These are phyloP conservation scores for Aspergillus nanangensis DNA, from an alignment of 495 filamentous ascomycete species.

Conservation along the genomic window DNA sequence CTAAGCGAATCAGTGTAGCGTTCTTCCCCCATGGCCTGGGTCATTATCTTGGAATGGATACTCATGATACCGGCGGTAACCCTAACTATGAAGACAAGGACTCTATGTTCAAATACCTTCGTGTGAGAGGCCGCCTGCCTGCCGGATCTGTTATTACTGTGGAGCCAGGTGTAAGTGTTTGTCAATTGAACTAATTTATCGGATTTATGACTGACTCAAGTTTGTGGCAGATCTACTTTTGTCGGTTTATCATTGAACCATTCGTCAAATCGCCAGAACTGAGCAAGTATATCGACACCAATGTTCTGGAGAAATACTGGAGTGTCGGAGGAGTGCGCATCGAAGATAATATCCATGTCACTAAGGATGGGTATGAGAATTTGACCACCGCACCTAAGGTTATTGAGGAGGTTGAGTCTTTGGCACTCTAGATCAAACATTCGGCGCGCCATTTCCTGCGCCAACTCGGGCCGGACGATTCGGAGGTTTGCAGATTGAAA, in stretches of 20 bases:
- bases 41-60: conserved; percentile 92
- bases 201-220: conserved; percentile 5
- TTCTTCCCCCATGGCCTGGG: conserved; percentile 93
- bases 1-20: conserved; percentile 68
- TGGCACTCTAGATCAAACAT: conserved; percentile 19
- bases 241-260: conserved; percentile 84
- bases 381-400: conserved; percentile 74
- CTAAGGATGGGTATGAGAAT: conserved; percentile 71
- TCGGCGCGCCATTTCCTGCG: too few relatives aligned
- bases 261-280: conserved; percentile 67
- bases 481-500: too few relatives aligned
- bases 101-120: conserved; percentile 77
- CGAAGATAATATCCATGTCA: conserved; percentile 75
- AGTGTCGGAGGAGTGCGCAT: conserved; percentile 81
- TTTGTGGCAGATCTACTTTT: conserved; percentile 75
- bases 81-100: conserved; percentile 82
- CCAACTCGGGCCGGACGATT: too few relatives aligned
- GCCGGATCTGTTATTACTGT: conserved; percentile 81
- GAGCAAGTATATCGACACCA: conserved; percentile 65
- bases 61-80: conserved; percentile 86
- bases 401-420: conserved; percentile 61
- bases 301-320: conserved; percentile 79
- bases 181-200: neutral
- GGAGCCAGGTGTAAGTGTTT: conserved; percentile 68
- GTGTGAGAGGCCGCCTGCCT: conserved; percentile 72